Base-by-base conservation (phyloP, 1,139 yeast genomes). In the Blastobotrys apis region DNA sequence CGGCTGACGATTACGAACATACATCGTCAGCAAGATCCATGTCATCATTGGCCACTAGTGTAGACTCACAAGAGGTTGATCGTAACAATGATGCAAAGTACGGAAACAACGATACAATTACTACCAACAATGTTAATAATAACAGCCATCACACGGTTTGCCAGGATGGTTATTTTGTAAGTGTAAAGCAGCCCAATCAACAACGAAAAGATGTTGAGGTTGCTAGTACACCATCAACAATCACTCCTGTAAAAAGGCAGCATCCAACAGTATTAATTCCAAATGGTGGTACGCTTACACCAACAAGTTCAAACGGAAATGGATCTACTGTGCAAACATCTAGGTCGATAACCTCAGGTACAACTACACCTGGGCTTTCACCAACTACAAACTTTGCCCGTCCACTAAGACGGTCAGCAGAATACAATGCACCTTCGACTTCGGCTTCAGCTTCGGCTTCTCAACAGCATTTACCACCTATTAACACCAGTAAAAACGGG, bases 11-110 rank as follows among this genome's bases (percentile, higher is more conserved):
- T 22, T 38, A 41, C 47, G 46, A 45, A 38, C 48, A 45, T 15
- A 43, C 48, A 20, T 47, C 47, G 39, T 47, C 52, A 23, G 50
- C 51, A 22, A 40, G 49, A 41, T 48, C 52, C 43, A 48, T 48
- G 52, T 47, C 52, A 9, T 47, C 50, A 19, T 37, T 48, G 48
- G 52, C 52, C 17, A 48, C 52, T 10, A 47, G 50, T 17, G 52
- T 48, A 16, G 45, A 47, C 25, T 47, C 63, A 13, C 43, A 47
- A 19, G 48, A 37, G 43, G 34, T 33, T 13, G 33, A 27, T 9
- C 13, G 30, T 8, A 13, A 12, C 23, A 16, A 5, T 2, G 16
- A 31, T 12, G 16, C 33, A 15, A 31, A 15, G 29, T 9, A 13
- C 27, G 25, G 19, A 12, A 21, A 13, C 15, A 23, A 13, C 17